phyloP scores from a whole-genome alignment of 108 stramenopile genomes.

The Aurantiochytrium sp. region DNA sequence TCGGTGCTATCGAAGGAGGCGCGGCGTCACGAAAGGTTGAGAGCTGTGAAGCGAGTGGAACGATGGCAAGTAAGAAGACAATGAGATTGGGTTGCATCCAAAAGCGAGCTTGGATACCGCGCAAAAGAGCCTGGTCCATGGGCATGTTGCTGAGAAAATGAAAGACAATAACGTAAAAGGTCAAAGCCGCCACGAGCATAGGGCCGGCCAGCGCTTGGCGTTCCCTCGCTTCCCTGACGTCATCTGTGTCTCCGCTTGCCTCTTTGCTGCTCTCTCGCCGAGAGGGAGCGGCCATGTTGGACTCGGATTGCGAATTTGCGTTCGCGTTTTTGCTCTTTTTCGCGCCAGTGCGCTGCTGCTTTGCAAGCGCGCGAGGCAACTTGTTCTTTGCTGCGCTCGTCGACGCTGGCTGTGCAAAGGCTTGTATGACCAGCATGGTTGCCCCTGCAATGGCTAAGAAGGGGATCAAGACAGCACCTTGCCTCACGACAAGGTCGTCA shows the following conservation, averaged over 20 bases:
- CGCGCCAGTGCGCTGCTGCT: no score
- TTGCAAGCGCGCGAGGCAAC: no score
- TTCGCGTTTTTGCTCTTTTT: no score
- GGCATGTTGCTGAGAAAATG: constrained; percentile 64
- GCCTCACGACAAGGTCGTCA: not conserved
- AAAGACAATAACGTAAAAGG: constrained; percentile 59
- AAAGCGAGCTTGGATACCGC: constrained; percentile 66
- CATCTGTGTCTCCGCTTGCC: not conserved
- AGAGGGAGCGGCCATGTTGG: no score
- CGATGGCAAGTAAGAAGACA: constrained; percentile 34
- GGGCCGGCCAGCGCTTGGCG: not conserved
- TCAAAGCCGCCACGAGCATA: not conserved
- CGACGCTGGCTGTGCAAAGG: no score
- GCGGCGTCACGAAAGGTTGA: not conserved
- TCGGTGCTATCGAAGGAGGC: no score
- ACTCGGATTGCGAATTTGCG: no score
- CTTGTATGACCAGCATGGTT: not conserved
- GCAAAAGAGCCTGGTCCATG: constrained; percentile 51
- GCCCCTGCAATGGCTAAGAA: not conserved
- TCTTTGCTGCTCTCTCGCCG: no score
- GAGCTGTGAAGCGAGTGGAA: constrained; percentile 19
- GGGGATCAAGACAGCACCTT: not conserved
- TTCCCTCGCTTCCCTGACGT: not conserved
- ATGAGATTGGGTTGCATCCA: constrained; percentile 72
- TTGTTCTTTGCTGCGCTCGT: no score